Conservation (phyloP, 805 yeast species). For the Myxozyma geophila region DNA sequence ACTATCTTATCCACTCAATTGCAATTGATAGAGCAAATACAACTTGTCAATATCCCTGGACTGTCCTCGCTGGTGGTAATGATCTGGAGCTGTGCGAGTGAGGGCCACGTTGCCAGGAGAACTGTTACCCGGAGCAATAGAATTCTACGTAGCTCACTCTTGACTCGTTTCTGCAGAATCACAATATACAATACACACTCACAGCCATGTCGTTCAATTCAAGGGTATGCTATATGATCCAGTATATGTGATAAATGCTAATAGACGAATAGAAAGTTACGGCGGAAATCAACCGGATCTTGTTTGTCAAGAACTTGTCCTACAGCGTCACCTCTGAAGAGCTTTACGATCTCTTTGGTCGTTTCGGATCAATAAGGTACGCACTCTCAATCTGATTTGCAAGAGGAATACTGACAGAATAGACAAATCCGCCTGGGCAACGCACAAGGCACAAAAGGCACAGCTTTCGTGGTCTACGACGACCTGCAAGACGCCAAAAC, state of each 20-base stretch:
- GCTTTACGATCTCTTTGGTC: slow-evolving; percentile 57
- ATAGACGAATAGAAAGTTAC: slow-evolving; percentile 21
- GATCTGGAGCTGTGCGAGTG: not conserved
- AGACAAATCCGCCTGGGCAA: slow-evolving; percentile 56
- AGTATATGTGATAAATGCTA: not conserved
- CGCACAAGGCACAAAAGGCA: slow-evolving; percentile 52
- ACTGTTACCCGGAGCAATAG: not conserved
- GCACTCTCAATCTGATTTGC: too few relatives aligned
- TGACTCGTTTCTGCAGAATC: not conserved
- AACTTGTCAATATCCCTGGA: too few relatives aligned
- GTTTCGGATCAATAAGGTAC: slow-evolving; percentile 58
- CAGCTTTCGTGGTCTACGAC: slow-evolving; percentile 60
- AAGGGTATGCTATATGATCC: not conserved
- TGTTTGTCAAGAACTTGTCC: slow-evolving; percentile 63
- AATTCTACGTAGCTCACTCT: not conserved
- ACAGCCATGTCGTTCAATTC: slow-evolving; percentile 3
- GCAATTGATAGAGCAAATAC: too few relatives aligned
- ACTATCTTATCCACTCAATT: too few relatives aligned
- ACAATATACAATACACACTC: not conserved
- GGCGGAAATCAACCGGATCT: slow-evolving; percentile 42
- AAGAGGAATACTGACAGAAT: not conserved
- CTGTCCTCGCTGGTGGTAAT: too few relatives aligned
- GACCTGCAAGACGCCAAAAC: slow-evolving; percentile 53
- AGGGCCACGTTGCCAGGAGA: slow-evolving; percentile 3
- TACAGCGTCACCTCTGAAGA: slow-evolving; percentile 54